phyloP scores from a whole-genome alignment of 1,284 basidiomycete species.

The Anthracocystis walkeri region DNA sequence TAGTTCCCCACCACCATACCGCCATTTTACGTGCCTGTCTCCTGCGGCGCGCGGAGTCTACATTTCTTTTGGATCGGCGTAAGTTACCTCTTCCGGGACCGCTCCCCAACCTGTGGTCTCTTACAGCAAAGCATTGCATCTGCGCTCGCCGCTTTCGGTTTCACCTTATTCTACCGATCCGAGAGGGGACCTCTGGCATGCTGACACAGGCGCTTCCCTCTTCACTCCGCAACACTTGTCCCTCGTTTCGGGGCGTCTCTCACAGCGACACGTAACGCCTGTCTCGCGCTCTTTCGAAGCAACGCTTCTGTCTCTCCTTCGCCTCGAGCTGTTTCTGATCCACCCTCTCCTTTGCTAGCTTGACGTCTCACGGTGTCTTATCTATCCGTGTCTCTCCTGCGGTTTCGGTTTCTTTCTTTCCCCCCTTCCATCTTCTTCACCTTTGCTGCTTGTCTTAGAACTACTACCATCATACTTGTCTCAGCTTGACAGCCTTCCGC shows the following conservation, averaged over 20 bases:
- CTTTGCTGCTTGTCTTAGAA: conserved; percentile 13
- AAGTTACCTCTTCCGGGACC: conserved; percentile 32
- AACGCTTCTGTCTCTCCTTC: conserved; percentile 14
- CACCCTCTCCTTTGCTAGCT: conserved; percentile 21
- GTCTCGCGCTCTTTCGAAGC: conserved; percentile 6
- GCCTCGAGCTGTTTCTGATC: conserved; percentile 26
- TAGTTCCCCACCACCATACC: neutral
- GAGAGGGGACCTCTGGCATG: conserved; percentile 31
- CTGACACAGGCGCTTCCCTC: conserved; percentile 27
- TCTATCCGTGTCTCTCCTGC: conserved; percentile 53
- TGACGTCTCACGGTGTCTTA: conserved; percentile 46
- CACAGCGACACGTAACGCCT: conserved; percentile 4
- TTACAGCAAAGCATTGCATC: neutral
- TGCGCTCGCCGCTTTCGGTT: conserved; percentile 23
- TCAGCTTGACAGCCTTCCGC: conserved; percentile 23
- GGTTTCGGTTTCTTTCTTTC: conserved; percentile 29
- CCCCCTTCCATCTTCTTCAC: conserved; percentile 25
- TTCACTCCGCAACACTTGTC: conserved; percentile 22
- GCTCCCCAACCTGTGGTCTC: neutral
- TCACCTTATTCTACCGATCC: conserved; percentile 27
- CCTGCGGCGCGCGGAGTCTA: conserved; percentile 17
- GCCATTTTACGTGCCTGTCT: neutral
- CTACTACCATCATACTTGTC: conserved; percentile 48
- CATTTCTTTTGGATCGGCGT: conserved; percentile 29
- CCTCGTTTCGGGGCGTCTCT: conserved; percentile 12